These are phyloP conservation scores for Penicillium sp. DNA, from an alignment of 2,329 filamentous ascomycete genomes.

Conservation along the genomic window DNA sequence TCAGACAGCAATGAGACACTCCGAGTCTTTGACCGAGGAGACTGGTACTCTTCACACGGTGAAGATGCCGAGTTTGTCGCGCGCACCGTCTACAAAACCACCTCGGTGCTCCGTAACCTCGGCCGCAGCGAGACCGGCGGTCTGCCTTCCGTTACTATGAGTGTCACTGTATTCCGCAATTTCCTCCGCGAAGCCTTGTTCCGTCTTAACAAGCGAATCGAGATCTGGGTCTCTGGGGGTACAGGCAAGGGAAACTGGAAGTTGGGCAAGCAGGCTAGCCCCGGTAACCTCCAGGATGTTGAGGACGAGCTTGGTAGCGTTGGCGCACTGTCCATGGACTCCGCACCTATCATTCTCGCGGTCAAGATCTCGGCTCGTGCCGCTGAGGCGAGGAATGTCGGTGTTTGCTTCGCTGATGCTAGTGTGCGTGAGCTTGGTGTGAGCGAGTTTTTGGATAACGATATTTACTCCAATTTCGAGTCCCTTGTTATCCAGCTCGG, in stretches of 20 bases:
- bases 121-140: conserved; percentile 79
- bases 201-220: conserved; percentile 79
- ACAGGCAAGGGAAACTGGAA: conserved; percentile 83
- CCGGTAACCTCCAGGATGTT: conserved; percentile 92
- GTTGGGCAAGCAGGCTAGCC: conserved; percentile 82
- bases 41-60: conserved; percentile 74
- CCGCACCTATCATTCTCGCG: conserved; percentile 87
- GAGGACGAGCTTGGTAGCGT: conserved; percentile 80
- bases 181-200: conserved; percentile 93
- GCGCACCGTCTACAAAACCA: conserved; percentile 88
- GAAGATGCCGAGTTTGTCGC: conserved; percentile 46
- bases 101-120: conserved; percentile 84
- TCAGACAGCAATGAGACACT: conserved; percentile 61
- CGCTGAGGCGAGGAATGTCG: conserved; percentile 74
- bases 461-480: conserved; percentile 96
- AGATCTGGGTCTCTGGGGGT: conserved; percentile 74
- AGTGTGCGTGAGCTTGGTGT: conserved; percentile 92
- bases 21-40: conserved; percentile 85
- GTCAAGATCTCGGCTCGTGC: conserved; percentile 91
- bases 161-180: conserved; percentile 87
- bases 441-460: conserved; percentile 98
- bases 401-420: conserved; percentile 96
- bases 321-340: conserved; percentile 60
- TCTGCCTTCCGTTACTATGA: conserved; percentile 90
- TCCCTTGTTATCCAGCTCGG: conserved; percentile 92